These are phyloP conservation scores for Colletotrichum gigasporum DNA, from an alignment of 2,329 filamentous ascomycete species.

Conservation along the genomic window DNA sequence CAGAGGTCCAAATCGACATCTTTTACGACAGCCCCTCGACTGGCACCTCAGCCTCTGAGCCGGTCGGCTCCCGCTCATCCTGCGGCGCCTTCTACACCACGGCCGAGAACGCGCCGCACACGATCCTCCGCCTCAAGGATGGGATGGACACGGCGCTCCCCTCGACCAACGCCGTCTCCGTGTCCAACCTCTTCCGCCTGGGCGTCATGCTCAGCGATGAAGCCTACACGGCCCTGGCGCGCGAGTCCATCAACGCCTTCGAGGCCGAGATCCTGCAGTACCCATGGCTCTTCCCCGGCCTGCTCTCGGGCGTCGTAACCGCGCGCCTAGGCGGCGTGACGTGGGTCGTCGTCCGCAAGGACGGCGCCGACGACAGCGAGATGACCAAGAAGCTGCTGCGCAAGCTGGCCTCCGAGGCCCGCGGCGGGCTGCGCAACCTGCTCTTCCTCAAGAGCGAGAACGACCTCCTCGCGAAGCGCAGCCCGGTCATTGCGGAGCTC, in stretches of 20 bases:
- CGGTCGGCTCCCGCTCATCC: constrained; percentile 49
- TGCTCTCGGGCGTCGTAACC: constrained; percentile 80
- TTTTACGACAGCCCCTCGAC: constrained; percentile 75
- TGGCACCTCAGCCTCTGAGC: constrained; percentile 37
- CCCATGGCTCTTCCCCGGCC: constrained; percentile 87
- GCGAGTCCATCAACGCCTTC: constrained; percentile 83
- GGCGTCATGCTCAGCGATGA: constrained; percentile 74
- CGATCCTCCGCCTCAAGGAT: constrained; percentile 89
- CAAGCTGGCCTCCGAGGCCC: constrained; percentile 36
- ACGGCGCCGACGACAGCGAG: constrained; percentile 19
- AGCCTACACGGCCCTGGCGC: constrained; percentile 70
- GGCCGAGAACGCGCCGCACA: constrained; percentile 67
- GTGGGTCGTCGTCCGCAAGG: constrained; percentile 37
- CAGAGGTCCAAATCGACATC: constrained; percentile 75
- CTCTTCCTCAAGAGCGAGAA: constrained; percentile 32
- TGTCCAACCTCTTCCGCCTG: constrained; percentile 86
- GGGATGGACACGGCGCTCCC: constrained; percentile 94
- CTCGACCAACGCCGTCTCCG: constrained; percentile 88
- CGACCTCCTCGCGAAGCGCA: constrained; percentile 35
- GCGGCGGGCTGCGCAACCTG: constrained; percentile 40
- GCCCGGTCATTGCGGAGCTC: constrained; percentile 34
- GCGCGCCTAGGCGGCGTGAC: constrained; percentile 73
- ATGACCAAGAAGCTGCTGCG: constrained; percentile 24
- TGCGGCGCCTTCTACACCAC: constrained; percentile 80
- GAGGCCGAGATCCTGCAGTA: constrained; percentile 93